Base-by-base conservation (phyloP, 805 yeast genomes). In the Kurtzmaniella cleridarum region DNA sequence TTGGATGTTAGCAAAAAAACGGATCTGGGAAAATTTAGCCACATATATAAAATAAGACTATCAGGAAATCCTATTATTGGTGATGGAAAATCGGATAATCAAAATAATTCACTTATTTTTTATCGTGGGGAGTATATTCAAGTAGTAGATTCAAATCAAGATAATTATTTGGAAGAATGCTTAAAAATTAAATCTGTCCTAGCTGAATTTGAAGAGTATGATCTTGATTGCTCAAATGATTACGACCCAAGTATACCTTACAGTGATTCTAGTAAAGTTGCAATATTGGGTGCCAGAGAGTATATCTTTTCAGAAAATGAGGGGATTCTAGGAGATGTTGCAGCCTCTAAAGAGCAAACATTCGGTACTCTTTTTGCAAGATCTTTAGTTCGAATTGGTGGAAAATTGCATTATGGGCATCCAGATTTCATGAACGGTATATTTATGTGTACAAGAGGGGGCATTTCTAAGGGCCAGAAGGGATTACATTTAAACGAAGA, bases 301-400 rank as follows among this genome's bases (percentile, higher is more conserved):
- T 89, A 88, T 57, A 89, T 91, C 24, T 91, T 91, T 64, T 84
- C 95, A 2, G 97, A 90, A 61, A 85, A 85, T 54, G 79, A 87
- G 43, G 98, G 98, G 42, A 83, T 90, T 10, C 68, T 90, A 31
- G 98, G 97, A 35, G 97, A 90, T 62, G 86, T 90, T 49, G 97
- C 97, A 16, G 98, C 98, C 15, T 96, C 96, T 7, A 90, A 90
- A 60, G 98, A 90, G 57, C 96, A 91, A 62, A 90, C 98, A 1
- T 90, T 90, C 68, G 98, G 98, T 18, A 90, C 98, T 0, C 67
- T 91, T 52, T 90, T 91, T 69, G 95, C 97, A 1, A 74, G 97
- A 55, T 89, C 96, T 0, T 66, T 90, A 48, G 93, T 96, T 0
- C 91, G 87, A 53, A 87, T 91, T 50, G 97, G 97, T 9, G 96